Evolutionary conservation across 371 early-diverging fungal species (phyloP), one percentile per base, ranked within the genome.

Genomic region (Sporodiniella umbellata): DNA sequence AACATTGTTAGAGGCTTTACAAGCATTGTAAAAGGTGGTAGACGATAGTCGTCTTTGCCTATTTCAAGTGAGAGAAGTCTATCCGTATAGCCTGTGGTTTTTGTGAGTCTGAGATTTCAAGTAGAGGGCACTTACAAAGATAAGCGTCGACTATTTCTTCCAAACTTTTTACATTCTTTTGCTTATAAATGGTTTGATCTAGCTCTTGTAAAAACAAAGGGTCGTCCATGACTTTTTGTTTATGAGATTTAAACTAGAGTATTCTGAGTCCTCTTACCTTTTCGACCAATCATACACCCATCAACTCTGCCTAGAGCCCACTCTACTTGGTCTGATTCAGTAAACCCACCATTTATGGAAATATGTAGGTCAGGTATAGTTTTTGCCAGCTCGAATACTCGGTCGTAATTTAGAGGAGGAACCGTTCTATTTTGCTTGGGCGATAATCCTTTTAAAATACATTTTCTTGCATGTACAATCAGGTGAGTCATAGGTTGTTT

Each of bases 391-490:
- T 74, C 71, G 63, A 84, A 80, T 0, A 89, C 95, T 50, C 86
- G 76, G 17, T 81, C 79, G 53, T 94, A 85, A 53, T 88, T 85
- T 5, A 96, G 62, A 18, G 83, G 85, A 0, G 96, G 96, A 23
- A 93, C 70, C 11, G 64, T 78, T 56, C 93, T 79, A 70, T 96
- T 96, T 53, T 94, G 84, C 51, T 85, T 83, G 0, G 96, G 94
- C 17, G 88, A 87, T 5, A 94, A 58, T 0, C 94, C 94, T 33
- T 85, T 78, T 14, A 96, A 74, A 69, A 86, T 84, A 30, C 92
- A 91, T 58, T 91, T 92, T 35, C 96, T 77, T 1, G 95, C 92
- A 70, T 96, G 96, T 8, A 96, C 75, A 56, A 93, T 86, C 46
- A 94, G 56, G 49, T 84, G 83, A 0, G 48, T 72, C 23, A 45